phyloP scores from a whole-genome alignment of 345 rosid species.

The Citrus sp. region DNA sequence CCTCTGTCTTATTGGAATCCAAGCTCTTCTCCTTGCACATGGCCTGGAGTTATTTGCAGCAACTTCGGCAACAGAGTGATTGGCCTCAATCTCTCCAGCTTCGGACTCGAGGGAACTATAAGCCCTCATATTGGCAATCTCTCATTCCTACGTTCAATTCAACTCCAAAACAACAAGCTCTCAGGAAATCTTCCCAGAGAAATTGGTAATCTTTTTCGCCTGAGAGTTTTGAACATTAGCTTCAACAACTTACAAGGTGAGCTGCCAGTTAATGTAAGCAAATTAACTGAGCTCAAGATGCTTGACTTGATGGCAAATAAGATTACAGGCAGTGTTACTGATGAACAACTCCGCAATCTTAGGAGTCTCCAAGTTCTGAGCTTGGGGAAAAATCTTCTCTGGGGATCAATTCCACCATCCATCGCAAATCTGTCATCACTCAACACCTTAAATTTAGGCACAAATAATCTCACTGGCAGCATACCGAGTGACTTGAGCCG shows the following conservation, averaged over 20 bases:
- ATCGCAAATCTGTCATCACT: constrained; percentile 44
- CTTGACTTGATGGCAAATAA: constrained; percentile 38
- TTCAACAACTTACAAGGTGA: constrained; percentile 34
- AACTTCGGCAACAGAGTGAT: constrained; percentile 28
- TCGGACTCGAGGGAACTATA: constrained; percentile 33
- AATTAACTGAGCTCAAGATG: constrained; percentile 22
- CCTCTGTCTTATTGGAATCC: constrained; percentile 37
- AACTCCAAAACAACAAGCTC: constrained; percentile 43
- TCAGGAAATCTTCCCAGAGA: constrained; percentile 33
- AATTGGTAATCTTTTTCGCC: constrained; percentile 36
- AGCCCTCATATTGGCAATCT: constrained; percentile 46
- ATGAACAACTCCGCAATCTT: constrained; percentile 25
- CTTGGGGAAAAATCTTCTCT: constrained; percentile 37
- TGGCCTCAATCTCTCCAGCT: constrained; percentile 26
- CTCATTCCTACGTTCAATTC: constrained; percentile 38
- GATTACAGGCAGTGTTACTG: constrained; percentile 29
- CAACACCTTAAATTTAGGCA: constrained; percentile 32
- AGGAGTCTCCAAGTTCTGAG: constrained; percentile 27
- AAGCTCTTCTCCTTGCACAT: constrained; percentile 35
- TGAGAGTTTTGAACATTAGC: constrained; percentile 40
- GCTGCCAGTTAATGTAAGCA: constrained; percentile 37
- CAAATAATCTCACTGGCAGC: constrained; percentile 37
- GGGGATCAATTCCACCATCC: constrained; percentile 38
- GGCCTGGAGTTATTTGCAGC: constrained; percentile 51
- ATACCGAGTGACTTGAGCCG: constrained; percentile 21